phyloP scores from a whole-genome alignment of 2,329 filamentous ascomycete species.

The Trichophyton verrucosum region DNA sequence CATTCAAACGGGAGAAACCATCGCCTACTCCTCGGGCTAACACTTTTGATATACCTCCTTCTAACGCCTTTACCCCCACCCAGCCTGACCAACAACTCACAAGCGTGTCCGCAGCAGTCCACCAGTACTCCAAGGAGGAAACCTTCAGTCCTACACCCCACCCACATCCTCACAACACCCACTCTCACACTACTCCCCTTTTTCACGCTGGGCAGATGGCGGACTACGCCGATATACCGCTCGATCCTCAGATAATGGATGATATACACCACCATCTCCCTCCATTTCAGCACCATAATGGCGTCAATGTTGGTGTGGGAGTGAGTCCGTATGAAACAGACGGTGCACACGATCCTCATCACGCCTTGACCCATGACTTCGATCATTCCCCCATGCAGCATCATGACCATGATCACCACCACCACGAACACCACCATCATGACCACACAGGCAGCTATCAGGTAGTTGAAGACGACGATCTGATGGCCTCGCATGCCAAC shows the following conservation, averaged over 20 bases:
- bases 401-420: constrained; percentile 27
- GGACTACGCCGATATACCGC: constrained; percentile 40
- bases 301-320: constrained; percentile 18
- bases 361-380: constrained; percentile 25
- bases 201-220: constrained; percentile 30
- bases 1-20: constrained; percentile 14
- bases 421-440: constrained; percentile 23
- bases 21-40: constrained; percentile 1
- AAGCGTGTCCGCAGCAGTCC: constrained; percentile 3
- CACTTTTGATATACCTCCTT: constrained; percentile 7
- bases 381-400: constrained; percentile 26
- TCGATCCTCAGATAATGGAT: constrained; percentile 51
- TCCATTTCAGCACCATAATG: constrained; percentile 29
- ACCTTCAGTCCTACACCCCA: constrained; percentile 17
- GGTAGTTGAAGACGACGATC: constrained; percentile 30
- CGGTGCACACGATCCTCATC: constrained; percentile 19
- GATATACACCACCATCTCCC: constrained; percentile 36
- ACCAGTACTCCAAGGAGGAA: constrained; percentile 19
- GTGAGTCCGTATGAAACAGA: constrained; percentile 20
- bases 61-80: constrained; percentile 11
- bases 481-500: constrained; percentile 20
- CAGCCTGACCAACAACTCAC: constrained; percentile 11
- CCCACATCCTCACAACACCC: not conserved
- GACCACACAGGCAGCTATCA: constrained; percentile 30
- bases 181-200: constrained; percentile 17